Conservation (phyloP, 2,329 filamentous ascomycete species). For the Hyphodiscus sp. region DNA sequence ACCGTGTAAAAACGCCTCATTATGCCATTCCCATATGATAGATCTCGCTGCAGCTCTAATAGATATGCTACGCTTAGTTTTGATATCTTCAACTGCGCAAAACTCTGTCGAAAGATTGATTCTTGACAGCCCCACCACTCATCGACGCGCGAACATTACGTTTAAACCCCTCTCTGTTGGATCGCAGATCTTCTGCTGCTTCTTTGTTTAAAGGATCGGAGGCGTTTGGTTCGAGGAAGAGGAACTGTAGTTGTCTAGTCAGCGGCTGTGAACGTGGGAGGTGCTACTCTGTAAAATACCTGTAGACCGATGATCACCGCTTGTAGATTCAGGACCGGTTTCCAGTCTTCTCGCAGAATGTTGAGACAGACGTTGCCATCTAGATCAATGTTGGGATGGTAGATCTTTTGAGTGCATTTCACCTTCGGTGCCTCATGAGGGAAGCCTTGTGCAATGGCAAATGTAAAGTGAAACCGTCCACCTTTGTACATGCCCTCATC, state of each 20-base stretch:
- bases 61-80: conserved; percentile 11
- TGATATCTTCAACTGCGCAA: conserved; percentile 40
- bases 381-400: conserved; percentile 97
- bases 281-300: conserved; percentile 39
- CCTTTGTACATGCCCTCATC: conserved; percentile 86
- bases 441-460: conserved; percentile 90
- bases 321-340: conserved; percentile 93
- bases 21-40: conserved; percentile 22
- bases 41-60: conserved; percentile 16
- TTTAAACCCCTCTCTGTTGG: conserved; percentile 83
- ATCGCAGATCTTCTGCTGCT: conserved; percentile 84
- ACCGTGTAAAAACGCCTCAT: conserved; percentile 21
- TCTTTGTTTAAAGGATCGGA: conserved; percentile 98
- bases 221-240: conserved; percentile 96
- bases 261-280: background rate
- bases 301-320: conserved; percentile 92
- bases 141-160: conserved; percentile 82
- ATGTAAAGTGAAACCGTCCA: conserved; percentile 82
- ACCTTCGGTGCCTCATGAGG: conserved; percentile 97
- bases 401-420: conserved; percentile 95
- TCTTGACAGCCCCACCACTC: conserved; percentile 70
- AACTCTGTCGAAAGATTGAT: conserved; percentile 71
- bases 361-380: conserved; percentile 98
- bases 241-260: conserved; percentile 55
- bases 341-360: conserved; percentile 97